These are phyloP conservation scores for Lasiosphaeriaceae sp. DNA, from an alignment of 495 filamentous ascomycete genomes.

Conservation along the genomic window DNA sequence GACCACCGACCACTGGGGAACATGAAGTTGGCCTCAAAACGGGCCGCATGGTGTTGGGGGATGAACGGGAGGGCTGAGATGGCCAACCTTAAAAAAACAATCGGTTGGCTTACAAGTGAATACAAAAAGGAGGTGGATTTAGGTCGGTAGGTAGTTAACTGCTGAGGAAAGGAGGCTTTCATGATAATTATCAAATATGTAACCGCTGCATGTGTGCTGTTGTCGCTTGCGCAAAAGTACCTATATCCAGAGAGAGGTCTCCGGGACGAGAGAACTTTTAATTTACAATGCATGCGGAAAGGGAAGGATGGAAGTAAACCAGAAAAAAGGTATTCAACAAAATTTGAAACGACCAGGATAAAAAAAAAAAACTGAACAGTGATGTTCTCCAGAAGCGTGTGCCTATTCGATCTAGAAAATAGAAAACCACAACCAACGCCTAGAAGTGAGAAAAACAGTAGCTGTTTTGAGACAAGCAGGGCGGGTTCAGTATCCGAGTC, in stretches of 20 bases:
- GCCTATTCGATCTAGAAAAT: constrained; percentile 6
- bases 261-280: too few relatives aligned
- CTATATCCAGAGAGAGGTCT: too few relatives aligned
- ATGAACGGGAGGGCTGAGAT: background rate
- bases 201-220: too few relatives aligned
- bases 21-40: background rate
- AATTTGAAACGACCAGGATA: background rate
- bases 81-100: too few relatives aligned
- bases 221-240: background rate
- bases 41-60: background rate
- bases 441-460: background rate
- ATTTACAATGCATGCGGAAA: too few relatives aligned
- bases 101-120: too few relatives aligned
- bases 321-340: background rate
- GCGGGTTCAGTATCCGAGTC: background rate
- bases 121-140: too few relatives aligned
- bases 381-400: constrained; percentile 3
- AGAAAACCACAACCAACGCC: background rate
- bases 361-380: background rate
- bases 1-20: background rate
- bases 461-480: background rate
- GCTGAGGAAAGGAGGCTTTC: too few relatives aligned
- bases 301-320: background rate
- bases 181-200: too few relatives aligned
- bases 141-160: too few relatives aligned